Conservation (phyloP, 2,329 filamentous ascomycete species). For the Penicillium hordei region DNA sequence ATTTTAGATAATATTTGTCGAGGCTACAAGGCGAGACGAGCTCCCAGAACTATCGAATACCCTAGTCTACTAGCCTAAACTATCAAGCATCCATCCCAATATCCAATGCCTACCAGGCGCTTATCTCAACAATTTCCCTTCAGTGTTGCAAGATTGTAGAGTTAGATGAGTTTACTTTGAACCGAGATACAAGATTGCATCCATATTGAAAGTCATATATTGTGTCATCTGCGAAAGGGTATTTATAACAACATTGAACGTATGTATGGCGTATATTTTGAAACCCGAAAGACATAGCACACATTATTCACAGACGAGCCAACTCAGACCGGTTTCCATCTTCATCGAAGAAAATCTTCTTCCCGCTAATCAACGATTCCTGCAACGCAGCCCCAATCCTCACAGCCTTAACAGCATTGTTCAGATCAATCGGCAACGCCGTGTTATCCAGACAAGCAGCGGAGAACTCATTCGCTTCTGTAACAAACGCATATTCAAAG, state of each 20-base stretch:
- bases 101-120: no score
- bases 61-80: no score
- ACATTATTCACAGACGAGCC: constrained; percentile 37
- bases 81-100: no score
- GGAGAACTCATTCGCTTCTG: constrained; percentile 65
- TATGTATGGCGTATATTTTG: not conserved
- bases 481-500: constrained; percentile 64
- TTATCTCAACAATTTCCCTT: no score
- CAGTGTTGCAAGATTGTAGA: no score
- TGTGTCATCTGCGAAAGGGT: not conserved
- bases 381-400: constrained; percentile 62
- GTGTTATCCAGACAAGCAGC: constrained; percentile 58
- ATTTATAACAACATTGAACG: not conserved
- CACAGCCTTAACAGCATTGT: constrained; percentile 57
- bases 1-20: no score
- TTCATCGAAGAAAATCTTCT: constrained; percentile 61
- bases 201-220: not conserved
- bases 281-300: not conserved
- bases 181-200: not conserved
- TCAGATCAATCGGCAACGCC: constrained; percentile 56
- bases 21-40: no score
- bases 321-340: constrained; percentile 49
- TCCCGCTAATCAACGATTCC: constrained; percentile 55
- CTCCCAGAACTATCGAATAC: no score
- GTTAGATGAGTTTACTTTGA: not conserved